These are phyloP conservation scores for Rhizomucor pusillus DNA, from an alignment of 371 early-diverging fungal genomes.

Conservation along the genomic window DNA sequence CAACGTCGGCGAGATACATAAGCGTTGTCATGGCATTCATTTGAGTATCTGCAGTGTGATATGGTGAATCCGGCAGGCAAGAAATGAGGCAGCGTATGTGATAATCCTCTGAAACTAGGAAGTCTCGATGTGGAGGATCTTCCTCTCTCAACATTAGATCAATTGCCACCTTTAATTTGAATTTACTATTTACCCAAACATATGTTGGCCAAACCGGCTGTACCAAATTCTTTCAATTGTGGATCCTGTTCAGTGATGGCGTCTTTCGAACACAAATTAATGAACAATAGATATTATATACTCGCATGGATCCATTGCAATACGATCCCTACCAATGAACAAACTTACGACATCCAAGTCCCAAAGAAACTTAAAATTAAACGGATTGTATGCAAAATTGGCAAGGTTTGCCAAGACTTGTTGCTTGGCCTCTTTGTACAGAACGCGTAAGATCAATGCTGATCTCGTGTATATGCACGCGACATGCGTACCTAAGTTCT, in stretches of 20 bases:
- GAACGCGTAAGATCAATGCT: neutral
- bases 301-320: neutral
- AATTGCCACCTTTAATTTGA: neutral
- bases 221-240: constrained; percentile 41
- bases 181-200: constrained; percentile 28
- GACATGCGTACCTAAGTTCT: constrained; percentile 22
- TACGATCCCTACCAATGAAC: constrained; percentile 41
- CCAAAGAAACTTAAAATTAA: constrained; percentile 50
- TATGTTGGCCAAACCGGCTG: constrained; percentile 56
- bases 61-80: constrained; percentile 4
- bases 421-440: constrained; percentile 39
- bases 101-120: constrained; percentile 27
- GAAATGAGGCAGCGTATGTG: constrained; percentile 15
- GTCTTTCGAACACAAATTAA: constrained; percentile 9
- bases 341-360: constrained; percentile 42
- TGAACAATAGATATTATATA: neutral
- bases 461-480: neutral
- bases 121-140: constrained; percentile 38
- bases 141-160: neutral
- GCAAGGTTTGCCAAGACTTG: constrained; percentile 58
- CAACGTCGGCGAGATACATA: constrained; percentile 25
- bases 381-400: constrained; percentile 65
- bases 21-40: constrained; percentile 43
- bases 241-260: constrained; percentile 29
- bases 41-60: constrained; percentile 17